Percentiles rank a stretch among this genome's conserved stretches.
Evolutionary conservation across 345 rosid genomes (phyloP).

Genomic region (Melaleuca alternifolia): DNA sequence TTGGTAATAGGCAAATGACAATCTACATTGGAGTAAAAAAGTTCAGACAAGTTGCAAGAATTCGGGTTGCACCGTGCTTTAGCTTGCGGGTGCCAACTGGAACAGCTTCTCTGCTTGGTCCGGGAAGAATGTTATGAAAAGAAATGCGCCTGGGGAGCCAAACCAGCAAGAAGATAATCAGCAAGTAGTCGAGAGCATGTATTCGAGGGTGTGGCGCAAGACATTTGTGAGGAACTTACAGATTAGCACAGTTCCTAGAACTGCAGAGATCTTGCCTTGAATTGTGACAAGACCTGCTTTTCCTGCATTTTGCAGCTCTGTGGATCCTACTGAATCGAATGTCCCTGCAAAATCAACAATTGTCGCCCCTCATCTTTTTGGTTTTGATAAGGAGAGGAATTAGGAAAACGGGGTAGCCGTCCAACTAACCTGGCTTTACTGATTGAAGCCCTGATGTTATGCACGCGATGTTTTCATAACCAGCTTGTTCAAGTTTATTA

Average conservation of each 20-base stretch:
- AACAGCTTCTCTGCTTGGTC: constrained; percentile 84
- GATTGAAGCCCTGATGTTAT: constrained; percentile 83
- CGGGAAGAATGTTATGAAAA: constrained; percentile 77
- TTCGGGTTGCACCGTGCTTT: neutral
- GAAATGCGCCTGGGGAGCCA: constrained; percentile 60
- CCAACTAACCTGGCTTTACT: constrained; percentile 60
- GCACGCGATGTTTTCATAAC: constrained; percentile 64
- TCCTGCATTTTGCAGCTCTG: constrained; percentile 74
- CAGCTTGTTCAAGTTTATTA: constrained; percentile 58
- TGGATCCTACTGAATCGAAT: constrained; percentile 61
- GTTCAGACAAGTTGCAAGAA: neutral
- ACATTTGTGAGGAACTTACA: constrained; percentile 35
- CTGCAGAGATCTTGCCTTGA: constrained; percentile 92
- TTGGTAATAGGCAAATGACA: neutral
- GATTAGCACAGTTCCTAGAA: constrained; percentile 81
- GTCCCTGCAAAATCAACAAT: constrained; percentile 34
- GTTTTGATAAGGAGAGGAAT: neutral
- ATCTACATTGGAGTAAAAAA: neutral
- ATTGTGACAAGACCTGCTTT: constrained; percentile 82
- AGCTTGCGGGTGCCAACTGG: constrained; percentile 40
- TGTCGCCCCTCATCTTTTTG: neutral
- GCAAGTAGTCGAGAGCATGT: neutral
- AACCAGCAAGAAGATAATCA: neutral
- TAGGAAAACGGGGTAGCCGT: neutral
- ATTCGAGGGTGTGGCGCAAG: too few relatives aligned